Conservation (phyloP, 768 basidiomycete genomes). For the Suillus subluteus region DNA sequence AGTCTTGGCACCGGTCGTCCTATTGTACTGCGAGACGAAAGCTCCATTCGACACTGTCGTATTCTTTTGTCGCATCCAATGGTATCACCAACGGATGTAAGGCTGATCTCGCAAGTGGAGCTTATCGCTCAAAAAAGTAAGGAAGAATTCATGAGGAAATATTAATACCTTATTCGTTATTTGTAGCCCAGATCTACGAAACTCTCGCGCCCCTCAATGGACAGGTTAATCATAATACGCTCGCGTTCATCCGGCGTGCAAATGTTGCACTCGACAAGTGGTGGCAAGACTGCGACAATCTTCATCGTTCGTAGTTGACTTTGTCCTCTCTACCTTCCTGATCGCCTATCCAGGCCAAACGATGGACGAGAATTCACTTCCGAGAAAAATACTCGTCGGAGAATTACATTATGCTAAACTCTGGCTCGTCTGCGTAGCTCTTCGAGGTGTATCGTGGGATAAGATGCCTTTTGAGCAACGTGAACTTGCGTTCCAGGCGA, state of each 20-base stretch:
- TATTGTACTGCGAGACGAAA: conserved; percentile 87
- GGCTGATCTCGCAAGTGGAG: conserved; percentile 86
- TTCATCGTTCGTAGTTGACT: conserved; percentile 63
- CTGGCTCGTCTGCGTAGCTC: conserved; percentile 91
- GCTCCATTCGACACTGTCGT: conserved; percentile 83
- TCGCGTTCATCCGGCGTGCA: conserved; percentile 86
- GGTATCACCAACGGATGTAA: conserved; percentile 88
- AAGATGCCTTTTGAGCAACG: conserved; percentile 96
- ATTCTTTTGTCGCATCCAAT: conserved; percentile 82
- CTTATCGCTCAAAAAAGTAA: conserved; percentile 89
- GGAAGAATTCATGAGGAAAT: conserved; percentile 24
- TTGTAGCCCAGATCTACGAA: conserved; percentile 88
- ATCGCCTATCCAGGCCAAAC: conserved; percentile 53
- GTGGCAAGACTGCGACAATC: conserved; percentile 86
- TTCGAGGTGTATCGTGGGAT: conserved; percentile 93
- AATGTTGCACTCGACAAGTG: conserved; percentile 87
- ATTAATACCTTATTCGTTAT: conserved; percentile 11
- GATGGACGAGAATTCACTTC: conserved; percentile 84
- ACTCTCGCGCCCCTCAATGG: conserved; percentile 86
- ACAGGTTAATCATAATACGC: conserved; percentile 81
- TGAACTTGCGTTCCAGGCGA: conserved; percentile 93
- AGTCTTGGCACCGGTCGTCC: conserved; percentile 91
- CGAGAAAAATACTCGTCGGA: conserved; percentile 85
- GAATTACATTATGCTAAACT: conserved; percentile 93
- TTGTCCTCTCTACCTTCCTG: conserved; percentile 3